A percentile compares a stretch with the other conserved stretches of the same genome.
Evolutionary conservation across 441 rosid species (phyloP).

Genomic region (Pelargonium exstipulatum): DNA sequence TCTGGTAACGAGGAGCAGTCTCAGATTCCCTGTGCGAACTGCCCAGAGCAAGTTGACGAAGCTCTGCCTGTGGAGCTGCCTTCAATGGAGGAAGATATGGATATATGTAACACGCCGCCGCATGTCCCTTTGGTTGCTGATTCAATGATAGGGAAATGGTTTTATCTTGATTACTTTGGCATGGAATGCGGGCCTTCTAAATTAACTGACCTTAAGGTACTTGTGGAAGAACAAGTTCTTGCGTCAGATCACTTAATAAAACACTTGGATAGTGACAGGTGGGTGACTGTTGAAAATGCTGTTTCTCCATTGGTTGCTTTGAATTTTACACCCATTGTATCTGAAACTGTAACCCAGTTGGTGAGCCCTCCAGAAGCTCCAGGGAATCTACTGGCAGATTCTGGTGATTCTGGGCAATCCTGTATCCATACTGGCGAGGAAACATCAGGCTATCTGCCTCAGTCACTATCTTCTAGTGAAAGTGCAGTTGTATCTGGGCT

Average conservation of each 20-base stretch:
- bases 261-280: slow-evolving; percentile 76
- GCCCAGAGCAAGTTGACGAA: slow-evolving; percentile 42
- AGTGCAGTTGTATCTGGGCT: slow-evolving; percentile 31
- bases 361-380: slow-evolving; percentile 97
- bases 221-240: slow-evolving; percentile 75
- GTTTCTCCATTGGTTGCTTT: slow-evolving; percentile 64
- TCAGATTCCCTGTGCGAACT: slow-evolving; percentile 36
- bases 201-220: slow-evolving; percentile 69
- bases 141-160: slow-evolving; percentile 73
- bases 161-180: slow-evolving; percentile 89
- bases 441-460: slow-evolving; percentile 25
- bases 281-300: slow-evolving; percentile 97
- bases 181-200: slow-evolving; percentile 81
- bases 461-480: slow-evolving; percentile 25
- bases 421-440: slow-evolving; percentile 35
- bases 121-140: slow-evolving; percentile 61
- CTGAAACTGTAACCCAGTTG: slow-evolving; percentile 67
- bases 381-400: slow-evolving; percentile 75
- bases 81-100: slow-evolving; percentile 99
- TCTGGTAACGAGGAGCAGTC: slow-evolving; percentile 48
- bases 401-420: slow-evolving; percentile 43
- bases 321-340: slow-evolving; percentile 55
- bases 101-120: slow-evolving; percentile 96
- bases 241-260: slow-evolving; percentile 86
- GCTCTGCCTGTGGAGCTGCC: slow-evolving; percentile 62